Evolutionary conservation across 495 filamentous ascomycete genomes (phyloP).

Genomic region (Aspergillus indologenus): DNA sequence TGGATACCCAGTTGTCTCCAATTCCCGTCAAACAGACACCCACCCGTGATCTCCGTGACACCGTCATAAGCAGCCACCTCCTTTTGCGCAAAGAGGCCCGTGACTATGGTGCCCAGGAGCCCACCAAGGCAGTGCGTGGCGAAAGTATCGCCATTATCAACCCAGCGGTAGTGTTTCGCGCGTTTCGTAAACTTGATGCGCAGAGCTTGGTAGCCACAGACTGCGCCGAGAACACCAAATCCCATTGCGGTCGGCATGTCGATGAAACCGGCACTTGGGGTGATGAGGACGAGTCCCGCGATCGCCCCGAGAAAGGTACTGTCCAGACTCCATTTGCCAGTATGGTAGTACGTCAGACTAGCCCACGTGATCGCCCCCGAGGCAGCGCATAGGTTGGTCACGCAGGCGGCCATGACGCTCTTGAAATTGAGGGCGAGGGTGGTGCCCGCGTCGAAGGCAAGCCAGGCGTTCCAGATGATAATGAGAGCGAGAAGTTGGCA

Average conservation of each 20-base stretch:
- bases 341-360: slow-evolving; percentile 41
- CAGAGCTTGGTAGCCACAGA: slow-evolving; percentile 45
- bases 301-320: slow-evolving; percentile 51
- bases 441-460: slow-evolving; percentile 55
- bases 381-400: slow-evolving; percentile 49
- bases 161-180: slow-evolving; percentile 34
- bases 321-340: slow-evolving; percentile 46
- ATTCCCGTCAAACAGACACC: slow-evolving; percentile 48
- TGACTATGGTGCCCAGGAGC: slow-evolving; percentile 36
- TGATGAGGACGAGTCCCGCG: slow-evolving; percentile 49
- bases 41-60: slow-evolving; percentile 33
- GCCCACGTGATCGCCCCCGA: slow-evolving; percentile 47
- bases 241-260: slow-evolving; percentile 43
- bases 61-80: slow-evolving; percentile 45
- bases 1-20: slow-evolving; percentile 53
- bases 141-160: slow-evolving; percentile 47
- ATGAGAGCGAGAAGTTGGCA: slow-evolving; percentile 50
- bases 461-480: slow-evolving; percentile 54
- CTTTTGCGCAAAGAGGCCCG: slow-evolving; percentile 35
- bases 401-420: slow-evolving; percentile 44
- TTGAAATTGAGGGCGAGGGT: slow-evolving; percentile 45
- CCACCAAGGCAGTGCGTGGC: slow-evolving; percentile 47
- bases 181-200: slow-evolving; percentile 45
- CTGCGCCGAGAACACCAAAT: slow-evolving; percentile 42
- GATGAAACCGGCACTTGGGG: slow-evolving; percentile 45